phyloP scores from a whole-genome alignment of 1,139 yeast species.

The Arxiozyma slooffiae region DNA sequence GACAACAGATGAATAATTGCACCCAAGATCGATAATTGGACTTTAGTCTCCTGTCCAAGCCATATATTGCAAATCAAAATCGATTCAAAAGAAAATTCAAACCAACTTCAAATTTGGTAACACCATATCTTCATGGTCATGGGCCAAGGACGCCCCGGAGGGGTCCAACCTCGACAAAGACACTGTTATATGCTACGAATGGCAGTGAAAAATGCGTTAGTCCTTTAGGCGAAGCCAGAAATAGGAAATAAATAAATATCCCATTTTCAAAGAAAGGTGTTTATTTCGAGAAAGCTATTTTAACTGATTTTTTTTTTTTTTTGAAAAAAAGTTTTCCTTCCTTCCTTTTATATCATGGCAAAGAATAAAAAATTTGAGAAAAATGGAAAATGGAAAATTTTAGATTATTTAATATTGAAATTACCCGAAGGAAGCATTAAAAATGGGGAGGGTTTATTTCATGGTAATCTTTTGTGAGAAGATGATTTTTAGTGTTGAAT shows the following conservation, averaged over 20 bases:
- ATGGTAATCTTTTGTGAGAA: background rate
- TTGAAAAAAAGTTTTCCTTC: constrained; percentile 2
- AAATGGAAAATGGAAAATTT: background rate
- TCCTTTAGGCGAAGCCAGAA: no score
- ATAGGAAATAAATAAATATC: no score
- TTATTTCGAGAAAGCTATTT: no score
- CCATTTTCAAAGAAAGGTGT: no score
- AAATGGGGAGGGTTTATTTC: background rate
- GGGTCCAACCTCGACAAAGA: constrained; percentile 62
- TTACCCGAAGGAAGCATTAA: background rate
- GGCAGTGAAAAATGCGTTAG: constrained; percentile 63
- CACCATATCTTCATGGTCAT: constrained; percentile 57
- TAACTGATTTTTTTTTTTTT: no score
- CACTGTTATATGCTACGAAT: constrained; percentile 39
- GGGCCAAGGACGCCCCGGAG: constrained; percentile 61
- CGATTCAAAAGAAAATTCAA: constrained; percentile 3
- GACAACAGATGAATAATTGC: constrained; percentile 56
- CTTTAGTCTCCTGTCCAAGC: constrained; percentile 59
- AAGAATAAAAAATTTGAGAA: no score
- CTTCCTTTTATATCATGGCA: background rate
- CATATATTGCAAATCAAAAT: constrained; percentile 3
- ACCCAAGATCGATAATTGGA: constrained; percentile 58
- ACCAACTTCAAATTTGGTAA: constrained; percentile 33
- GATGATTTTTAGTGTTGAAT: background rate
- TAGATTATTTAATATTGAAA: background rate